A percentile compares a stretch with the other conserved stretches of the same genome.
Evolutionary conservation across 2,329 filamentous ascomycete species (phyloP).

Genomic region (Neonectria coccinea): DNA sequence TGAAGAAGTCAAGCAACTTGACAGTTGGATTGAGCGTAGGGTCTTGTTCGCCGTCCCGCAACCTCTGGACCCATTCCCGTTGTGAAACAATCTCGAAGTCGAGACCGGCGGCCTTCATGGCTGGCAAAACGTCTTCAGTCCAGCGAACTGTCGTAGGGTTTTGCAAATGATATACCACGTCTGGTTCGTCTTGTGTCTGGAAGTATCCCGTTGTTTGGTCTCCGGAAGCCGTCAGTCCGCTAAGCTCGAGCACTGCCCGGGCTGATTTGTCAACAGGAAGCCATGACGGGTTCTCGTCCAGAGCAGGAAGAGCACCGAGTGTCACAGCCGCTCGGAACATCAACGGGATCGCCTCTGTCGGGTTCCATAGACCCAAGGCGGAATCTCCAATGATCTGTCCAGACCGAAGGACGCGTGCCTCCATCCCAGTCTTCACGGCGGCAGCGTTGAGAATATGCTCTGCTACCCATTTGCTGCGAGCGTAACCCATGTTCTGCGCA

Average conservation of each 20-base stretch:
- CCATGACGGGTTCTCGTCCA: constrained; percentile 55
- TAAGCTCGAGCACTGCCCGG: constrained; percentile 50
- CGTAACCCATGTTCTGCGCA: constrained; percentile 64
- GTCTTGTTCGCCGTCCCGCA: constrained; percentile 61
- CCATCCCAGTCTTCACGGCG: constrained; percentile 46
- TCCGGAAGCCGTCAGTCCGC: constrained; percentile 31
- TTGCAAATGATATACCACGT: constrained; percentile 63
- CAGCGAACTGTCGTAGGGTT: constrained; percentile 62
- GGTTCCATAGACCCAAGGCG: constrained; percentile 59
- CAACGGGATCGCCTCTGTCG: constrained; percentile 61
- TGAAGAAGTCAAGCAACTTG: constrained; percentile 65
- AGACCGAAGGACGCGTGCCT: constrained; percentile 53
- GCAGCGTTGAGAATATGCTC: constrained; percentile 57
- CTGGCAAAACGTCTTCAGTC: constrained; percentile 64
- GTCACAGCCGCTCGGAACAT: constrained; percentile 61
- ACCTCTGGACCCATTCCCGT: constrained; percentile 57
- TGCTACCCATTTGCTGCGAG: constrained; percentile 61
- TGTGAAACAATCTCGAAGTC: constrained; percentile 57
- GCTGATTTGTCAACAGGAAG: constrained; percentile 55
- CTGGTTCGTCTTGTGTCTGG: constrained; percentile 29
- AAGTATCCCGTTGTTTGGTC: constrained; percentile 25
- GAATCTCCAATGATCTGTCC: constrained; percentile 63
- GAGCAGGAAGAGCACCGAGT: constrained; percentile 57
- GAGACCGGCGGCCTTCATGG: constrained; percentile 58
- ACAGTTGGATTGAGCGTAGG: constrained; percentile 62